These are phyloP conservation scores for Collybiopsis luxurians DNA, from an alignment of 768 basidiomycete genomes.

Conservation along the genomic window DNA sequence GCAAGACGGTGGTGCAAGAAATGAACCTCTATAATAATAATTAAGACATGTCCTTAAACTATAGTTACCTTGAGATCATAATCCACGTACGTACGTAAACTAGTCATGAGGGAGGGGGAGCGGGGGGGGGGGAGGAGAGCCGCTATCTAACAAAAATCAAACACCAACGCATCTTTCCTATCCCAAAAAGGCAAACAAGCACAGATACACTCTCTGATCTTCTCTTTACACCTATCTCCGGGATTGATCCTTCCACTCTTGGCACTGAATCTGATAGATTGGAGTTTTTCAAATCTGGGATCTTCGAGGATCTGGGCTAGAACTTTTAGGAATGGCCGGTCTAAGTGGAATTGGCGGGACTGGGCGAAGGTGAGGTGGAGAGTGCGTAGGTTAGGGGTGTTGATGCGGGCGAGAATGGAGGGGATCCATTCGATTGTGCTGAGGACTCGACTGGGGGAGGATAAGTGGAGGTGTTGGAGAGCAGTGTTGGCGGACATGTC, in stretches of 20 bases:
- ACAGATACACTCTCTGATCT: conserved; percentile 9
- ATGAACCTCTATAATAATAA: too few relatives aligned
- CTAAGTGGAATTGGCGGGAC: conserved; percentile 29
- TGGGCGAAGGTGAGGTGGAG: conserved; percentile 26
- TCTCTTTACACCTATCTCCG: background rate
- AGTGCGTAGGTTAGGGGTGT: conserved; percentile 14
- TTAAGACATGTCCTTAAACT: too few relatives aligned
- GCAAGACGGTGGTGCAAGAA: too few relatives aligned
- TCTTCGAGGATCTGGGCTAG: conserved; percentile 18
- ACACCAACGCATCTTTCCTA: background rate
- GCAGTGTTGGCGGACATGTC: conserved; percentile 20
- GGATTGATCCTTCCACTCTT: background rate
- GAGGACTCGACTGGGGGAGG: conserved; percentile 25
- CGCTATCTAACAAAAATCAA: background rate
- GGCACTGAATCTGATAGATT: conserved; percentile 25
- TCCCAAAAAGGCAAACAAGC: conserved; percentile 3
- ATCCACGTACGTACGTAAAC: too few relatives aligned
- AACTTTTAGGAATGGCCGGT: conserved; percentile 22
- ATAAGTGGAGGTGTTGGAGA: conserved; percentile 22
- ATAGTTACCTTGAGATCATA: too few relatives aligned
- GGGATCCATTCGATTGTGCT: conserved; percentile 28
- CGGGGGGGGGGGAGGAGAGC: too few relatives aligned
- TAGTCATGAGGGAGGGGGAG: too few relatives aligned
- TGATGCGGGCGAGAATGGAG: conserved; percentile 14
- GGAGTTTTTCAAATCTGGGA: conserved; percentile 18